Base-by-base conservation (phyloP, 202 grass and related monocot genomes). In the Eragrostis tef region DNA sequence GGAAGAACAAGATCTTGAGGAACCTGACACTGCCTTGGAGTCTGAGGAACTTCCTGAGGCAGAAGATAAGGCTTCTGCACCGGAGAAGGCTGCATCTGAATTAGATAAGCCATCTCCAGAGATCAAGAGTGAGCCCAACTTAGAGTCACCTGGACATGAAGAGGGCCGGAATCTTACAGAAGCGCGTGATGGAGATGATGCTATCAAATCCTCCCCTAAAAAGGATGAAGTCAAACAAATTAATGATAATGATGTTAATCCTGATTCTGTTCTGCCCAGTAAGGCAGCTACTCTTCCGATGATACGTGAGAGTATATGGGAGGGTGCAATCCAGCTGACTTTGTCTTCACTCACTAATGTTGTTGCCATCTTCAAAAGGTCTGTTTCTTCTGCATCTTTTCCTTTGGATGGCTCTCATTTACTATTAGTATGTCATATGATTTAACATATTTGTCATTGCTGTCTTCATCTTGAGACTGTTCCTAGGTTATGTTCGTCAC, bases 251-350 rank as follows among this genome's bases (percentile, higher is more conserved):
- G 45, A 51, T 15, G 57, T 62, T 34, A 97, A 86, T 88, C 78
- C 72, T 80, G 82, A 80, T 49, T 78, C 51, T n/a, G 13, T 45
- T 67, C 3, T 26, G 45, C 39, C 63, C 14, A 78, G 6, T 22
- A 61, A 69, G 45, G 26, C 22, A 74, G 67, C 62, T 48, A 22
- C 16, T 80, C 17, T 80, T 70, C 80, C 84, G 75, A 29, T 90
- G 25, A 80, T 86, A 70, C 84, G 70, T 24, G 96, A 93, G 72
- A 91, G 82, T 83, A 91, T 99, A 84, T 99, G 96, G 96, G 96
- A 99, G 84, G 96, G 96, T 68, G 89, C 87, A 82, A 93, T 99
- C 82, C 96, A 99, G 44, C 78, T 99, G 57, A 96, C 86, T 69
- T 58, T 99, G 70, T 93, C 96, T 46, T 88, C 96, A 31, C 68